phyloP scores from a whole-genome alignment of 306 rosid genomes.

The Sophora flavescens region DNA sequence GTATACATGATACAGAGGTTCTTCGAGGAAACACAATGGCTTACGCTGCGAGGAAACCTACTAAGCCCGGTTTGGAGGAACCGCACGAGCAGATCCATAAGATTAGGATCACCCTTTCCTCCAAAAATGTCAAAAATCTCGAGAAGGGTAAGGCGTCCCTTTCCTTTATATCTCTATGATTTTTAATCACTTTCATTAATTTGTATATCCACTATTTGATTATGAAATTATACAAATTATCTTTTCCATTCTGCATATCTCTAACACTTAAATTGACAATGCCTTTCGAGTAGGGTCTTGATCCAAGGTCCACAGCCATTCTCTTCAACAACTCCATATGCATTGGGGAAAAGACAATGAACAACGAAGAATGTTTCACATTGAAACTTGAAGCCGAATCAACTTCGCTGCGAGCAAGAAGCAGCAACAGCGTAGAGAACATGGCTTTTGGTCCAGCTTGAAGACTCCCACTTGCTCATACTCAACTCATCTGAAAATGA shows the following conservation, averaged over 20 bases:
- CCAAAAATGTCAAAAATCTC: constrained; percentile 82
- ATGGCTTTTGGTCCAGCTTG: constrained; percentile 75
- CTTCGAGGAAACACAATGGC: constrained; percentile 54
- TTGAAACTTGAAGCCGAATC: constrained; percentile 80
- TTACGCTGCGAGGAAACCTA: constrained; percentile 75
- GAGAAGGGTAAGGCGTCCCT: constrained; percentile 65
- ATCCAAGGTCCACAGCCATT: constrained; percentile 83
- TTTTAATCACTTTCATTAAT: no score
- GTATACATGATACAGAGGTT: not conserved
- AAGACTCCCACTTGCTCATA: constrained; percentile 78
- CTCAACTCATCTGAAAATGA: constrained; percentile 58
- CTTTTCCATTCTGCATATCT: no score
- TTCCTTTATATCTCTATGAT: no score
- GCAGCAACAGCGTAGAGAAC: constrained; percentile 76
- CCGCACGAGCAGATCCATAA: constrained; percentile 77
- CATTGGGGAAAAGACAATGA: constrained; percentile 79
- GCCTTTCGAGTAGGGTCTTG: constrained; percentile 71
- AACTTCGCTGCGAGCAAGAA: constrained; percentile 64
- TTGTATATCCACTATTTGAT: no score
- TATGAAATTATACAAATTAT: no score
- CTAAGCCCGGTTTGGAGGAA: constrained; percentile 83
- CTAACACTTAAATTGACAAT: constrained; percentile 8
- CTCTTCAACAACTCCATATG: constrained; percentile 77
- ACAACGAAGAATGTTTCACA: constrained; percentile 79
- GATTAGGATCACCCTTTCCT: constrained; percentile 93